phyloP scores from a whole-genome alignment of 106 monocot genomes.

The Dendrobium officinale region DNA sequence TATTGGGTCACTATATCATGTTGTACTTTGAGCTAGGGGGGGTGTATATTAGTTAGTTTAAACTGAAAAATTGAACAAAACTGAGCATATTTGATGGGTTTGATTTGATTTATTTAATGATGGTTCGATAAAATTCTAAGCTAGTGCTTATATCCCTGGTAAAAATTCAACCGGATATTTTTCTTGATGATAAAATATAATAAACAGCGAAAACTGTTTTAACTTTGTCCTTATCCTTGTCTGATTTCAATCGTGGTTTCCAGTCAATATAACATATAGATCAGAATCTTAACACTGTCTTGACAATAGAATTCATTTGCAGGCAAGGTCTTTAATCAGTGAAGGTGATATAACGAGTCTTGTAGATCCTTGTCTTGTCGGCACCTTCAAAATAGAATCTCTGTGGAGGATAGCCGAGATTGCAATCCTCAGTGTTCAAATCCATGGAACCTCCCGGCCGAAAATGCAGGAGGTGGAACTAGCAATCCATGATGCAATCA shows the following conservation, averaged over 20 bases:
- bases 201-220: neutral
- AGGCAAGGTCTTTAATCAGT: slow-evolving; percentile 27
- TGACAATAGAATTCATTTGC: neutral
- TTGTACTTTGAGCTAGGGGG: too few species aligned
- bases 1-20: too few species aligned
- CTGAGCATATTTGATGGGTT: too few species aligned
- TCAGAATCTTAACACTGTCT: neutral
- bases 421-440: slow-evolving; percentile 22
- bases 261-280: neutral
- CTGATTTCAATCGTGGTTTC: neutral
- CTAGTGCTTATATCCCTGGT: neutral
- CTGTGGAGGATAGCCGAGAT: slow-evolving; percentile 29
- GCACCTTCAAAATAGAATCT: slow-evolving; percentile 24
- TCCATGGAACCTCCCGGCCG: slow-evolving; percentile 14
- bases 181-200: neutral
- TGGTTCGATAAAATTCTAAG: neutral
- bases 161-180: neutral
- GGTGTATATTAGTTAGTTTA: too few species aligned
- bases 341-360: slow-evolving; percentile 25
- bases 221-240: neutral
- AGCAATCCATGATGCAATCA: slow-evolving; percentile 32
- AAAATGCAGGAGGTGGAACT: slow-evolving; percentile 34
- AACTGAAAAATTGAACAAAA: too few species aligned
- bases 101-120: too few species aligned
- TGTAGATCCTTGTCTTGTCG: slow-evolving; percentile 23